Evolutionary conservation across 1,284 basidiomycete genomes (phyloP).

Genomic region (Trichosporon ovoides): DNA sequence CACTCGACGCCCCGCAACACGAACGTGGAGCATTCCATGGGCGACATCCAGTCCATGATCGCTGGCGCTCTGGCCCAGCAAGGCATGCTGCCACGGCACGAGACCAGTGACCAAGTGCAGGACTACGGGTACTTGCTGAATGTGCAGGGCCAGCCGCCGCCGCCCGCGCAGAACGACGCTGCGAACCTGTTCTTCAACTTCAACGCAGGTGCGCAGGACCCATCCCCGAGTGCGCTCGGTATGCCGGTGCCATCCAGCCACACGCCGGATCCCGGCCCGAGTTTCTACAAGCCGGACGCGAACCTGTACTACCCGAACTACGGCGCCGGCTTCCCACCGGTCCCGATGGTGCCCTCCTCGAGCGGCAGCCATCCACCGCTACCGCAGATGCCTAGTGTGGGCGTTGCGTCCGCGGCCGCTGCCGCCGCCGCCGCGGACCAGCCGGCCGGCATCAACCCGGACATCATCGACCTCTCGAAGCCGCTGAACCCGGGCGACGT

Average conservation of each 20-base stretch:
- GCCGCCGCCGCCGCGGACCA: neutral
- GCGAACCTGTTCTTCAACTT: slow-evolving; percentile 3
- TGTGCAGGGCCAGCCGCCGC: neutral
- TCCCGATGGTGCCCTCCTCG: neutral
- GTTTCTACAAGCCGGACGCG: slow-evolving; percentile 1
- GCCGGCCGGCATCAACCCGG: slow-evolving; percentile 16
- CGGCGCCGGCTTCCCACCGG: neutral
- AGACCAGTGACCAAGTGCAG: neutral
- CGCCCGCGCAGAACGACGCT: slow-evolving; percentile 3
- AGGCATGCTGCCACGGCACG: slow-evolving; percentile 8
- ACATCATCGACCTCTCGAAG: slow-evolving; percentile 45
- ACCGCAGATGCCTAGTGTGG: neutral
- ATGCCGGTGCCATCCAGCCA: neutral
- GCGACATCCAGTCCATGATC: slow-evolving; percentile 21
- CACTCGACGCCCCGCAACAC: neutral
- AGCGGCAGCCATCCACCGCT: slow-evolving; percentile 1
- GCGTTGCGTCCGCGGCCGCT: neutral
- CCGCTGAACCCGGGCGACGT: slow-evolving; percentile 40
- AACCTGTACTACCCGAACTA: slow-evolving; percentile 3
- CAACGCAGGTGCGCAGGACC: neutral
- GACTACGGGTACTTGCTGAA: slow-evolving; percentile 7
- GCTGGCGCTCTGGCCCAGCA: slow-evolving; percentile 18
- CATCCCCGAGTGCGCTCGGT: neutral
- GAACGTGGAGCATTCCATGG: slow-evolving; percentile 8
- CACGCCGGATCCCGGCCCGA: neutral